phyloP scores from a whole-genome alignment of 2,329 filamentous ascomycete genomes.

The Pseudogymnoascus destructans region DNA sequence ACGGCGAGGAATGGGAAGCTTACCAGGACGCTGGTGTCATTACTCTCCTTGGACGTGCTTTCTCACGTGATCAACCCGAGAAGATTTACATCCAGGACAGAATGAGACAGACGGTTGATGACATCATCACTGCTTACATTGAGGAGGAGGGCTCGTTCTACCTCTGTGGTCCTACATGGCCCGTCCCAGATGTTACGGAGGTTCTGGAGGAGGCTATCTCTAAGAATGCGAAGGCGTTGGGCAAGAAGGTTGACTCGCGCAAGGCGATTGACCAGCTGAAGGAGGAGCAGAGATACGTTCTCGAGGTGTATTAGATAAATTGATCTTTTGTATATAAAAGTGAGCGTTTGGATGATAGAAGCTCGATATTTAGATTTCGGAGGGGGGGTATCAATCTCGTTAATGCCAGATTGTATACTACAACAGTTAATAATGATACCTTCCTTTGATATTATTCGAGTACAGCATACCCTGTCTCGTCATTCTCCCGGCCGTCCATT shows the following conservation, averaged over 20 bases:
- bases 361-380: not conserved
- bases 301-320: slow-evolving; percentile 74
- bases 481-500: not conserved
- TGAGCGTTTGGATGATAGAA: slow-evolving; percentile 2
- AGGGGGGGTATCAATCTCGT: not conserved
- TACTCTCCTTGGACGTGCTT: slow-evolving; percentile 82
- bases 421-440: not conserved
- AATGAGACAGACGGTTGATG: slow-evolving; percentile 75
- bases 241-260: slow-evolving; percentile 69
- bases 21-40: slow-evolving; percentile 93
- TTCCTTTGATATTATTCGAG: slow-evolving; percentile 1
- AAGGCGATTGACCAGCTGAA: slow-evolving; percentile 97
- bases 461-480: not conserved
- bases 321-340: slow-evolving; percentile 7
- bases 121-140: slow-evolving; percentile 79
- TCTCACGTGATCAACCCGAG: slow-evolving; percentile 90
- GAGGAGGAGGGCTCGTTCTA: slow-evolving; percentile 86
- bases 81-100: slow-evolving; percentile 99
- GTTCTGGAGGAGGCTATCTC: slow-evolving; percentile 89
- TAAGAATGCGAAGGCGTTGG: slow-evolving; percentile 52
- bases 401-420: not conserved
- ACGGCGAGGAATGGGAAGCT: slow-evolving; percentile 98
- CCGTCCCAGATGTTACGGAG: slow-evolving; percentile 88
- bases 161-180: slow-evolving; percentile 95
- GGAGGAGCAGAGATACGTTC: slow-evolving; percentile 84